Evolutionary conservation across 768 basidiomycete species (phyloP).

Genomic region (Clitopilus passeckerianus): DNA sequence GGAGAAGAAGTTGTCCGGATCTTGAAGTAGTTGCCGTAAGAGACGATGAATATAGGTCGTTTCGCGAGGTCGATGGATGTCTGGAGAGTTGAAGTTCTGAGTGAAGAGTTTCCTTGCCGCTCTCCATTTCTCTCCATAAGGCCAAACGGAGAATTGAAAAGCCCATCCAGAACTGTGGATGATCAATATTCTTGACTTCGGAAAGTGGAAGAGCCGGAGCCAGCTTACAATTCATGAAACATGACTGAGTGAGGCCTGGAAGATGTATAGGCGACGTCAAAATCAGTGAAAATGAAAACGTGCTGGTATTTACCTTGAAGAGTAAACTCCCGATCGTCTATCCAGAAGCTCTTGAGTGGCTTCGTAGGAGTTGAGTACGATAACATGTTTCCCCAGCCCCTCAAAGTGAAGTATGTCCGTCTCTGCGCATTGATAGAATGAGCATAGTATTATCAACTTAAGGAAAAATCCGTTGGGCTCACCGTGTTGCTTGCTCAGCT

Average conservation of each 20-base stretch:
- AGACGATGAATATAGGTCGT: not conserved
- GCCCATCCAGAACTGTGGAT: not conserved
- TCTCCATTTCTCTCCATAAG: not conserved
- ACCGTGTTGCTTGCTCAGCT: not conserved
- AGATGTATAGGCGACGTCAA: not conserved
- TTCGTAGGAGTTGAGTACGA: not conserved
- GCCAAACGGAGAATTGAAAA: not conserved
- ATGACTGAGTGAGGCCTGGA: not conserved
- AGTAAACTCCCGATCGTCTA: not conserved
- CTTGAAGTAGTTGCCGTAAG: not conserved
- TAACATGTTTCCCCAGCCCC: not conserved
- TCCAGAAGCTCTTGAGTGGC: not conserved
- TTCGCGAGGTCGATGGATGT: not conserved
- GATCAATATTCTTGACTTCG: no score
- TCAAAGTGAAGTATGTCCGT: not conserved
- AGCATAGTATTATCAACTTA: not conserved
- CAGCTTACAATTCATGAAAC: not conserved
- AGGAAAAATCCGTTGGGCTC: not conserved
- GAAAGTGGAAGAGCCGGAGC: not conserved
- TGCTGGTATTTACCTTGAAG: not conserved
- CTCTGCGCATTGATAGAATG: not conserved
- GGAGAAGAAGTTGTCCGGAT: not conserved
- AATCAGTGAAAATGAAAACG: not conserved
- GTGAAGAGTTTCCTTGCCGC: not conserved
- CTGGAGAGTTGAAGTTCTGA: not conserved